These are phyloP conservation scores for Spencermartinsiella ligniputridi DNA, from an alignment of 1,139 yeast genomes.

Conservation along the genomic window DNA sequence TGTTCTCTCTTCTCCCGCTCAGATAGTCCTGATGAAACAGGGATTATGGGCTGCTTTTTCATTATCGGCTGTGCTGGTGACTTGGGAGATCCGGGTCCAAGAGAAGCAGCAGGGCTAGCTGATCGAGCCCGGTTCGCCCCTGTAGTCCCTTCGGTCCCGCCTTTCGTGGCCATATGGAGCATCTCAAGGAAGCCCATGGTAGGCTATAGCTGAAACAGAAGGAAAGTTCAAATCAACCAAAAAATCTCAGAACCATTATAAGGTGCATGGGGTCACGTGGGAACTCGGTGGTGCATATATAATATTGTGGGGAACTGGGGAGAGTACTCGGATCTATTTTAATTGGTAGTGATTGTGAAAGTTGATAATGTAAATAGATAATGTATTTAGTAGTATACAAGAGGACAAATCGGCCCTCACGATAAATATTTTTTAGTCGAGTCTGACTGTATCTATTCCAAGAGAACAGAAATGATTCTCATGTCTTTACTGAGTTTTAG, in stretches of 20 bases:
- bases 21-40: constrained; percentile 14
- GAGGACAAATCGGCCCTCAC: too few species aligned
- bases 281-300: too few species aligned
- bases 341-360: too few species aligned
- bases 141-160: constrained; percentile 7
- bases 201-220: too few species aligned
- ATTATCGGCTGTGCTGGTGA: constrained; percentile 1
- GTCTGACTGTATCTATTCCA: not conserved
- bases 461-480: not conserved
- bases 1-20: constrained; percentile 26
- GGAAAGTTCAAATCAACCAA: too few species aligned
- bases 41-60: not conserved
- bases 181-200: constrained; percentile 25
- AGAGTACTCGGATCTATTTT: too few species aligned
- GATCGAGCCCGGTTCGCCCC: not conserved
- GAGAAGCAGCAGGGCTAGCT: not conserved
- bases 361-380: too few species aligned
- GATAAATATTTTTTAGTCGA: too few species aligned
- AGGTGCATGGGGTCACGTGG: too few species aligned
- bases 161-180: constrained; percentile 23
- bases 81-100: not conserved
- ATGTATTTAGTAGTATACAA: too few species aligned
- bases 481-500: not conserved
- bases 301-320: too few species aligned
- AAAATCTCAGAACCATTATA: too few species aligned